A percentile compares a stretch with the other conserved stretches of the same genome.
These are phyloP conservation scores for Neonothopanus nambi DNA, from an alignment of 1,284 basidiomycete genomes.

Conservation along the genomic window DNA sequence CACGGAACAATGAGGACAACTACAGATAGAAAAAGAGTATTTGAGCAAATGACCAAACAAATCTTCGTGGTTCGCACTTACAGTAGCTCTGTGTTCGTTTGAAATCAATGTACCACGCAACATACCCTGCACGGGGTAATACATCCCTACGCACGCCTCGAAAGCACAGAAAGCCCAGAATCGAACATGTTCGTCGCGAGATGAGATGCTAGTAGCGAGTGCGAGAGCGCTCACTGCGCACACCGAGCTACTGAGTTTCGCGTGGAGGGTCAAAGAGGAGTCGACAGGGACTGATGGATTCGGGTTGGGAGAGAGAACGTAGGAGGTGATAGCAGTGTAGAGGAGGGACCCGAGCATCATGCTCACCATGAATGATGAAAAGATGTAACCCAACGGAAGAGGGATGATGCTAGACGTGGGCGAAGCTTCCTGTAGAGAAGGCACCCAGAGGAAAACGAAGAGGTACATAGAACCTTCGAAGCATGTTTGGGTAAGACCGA, in stretches of 20 bases:
- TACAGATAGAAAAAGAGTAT: conserved; percentile 26
- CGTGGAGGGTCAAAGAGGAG: conserved; percentile 53
- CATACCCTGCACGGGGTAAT: conserved; percentile 79
- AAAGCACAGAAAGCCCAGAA: conserved; percentile 77
- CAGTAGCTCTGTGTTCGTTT: conserved; percentile 73
- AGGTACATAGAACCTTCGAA: conserved; percentile 83
- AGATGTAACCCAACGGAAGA: conserved; percentile 74
- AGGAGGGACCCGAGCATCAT: conserved; percentile 78
- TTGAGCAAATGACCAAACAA: conserved; percentile 2
- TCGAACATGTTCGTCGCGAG: conserved; percentile 46
- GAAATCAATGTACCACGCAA: conserved; percentile 66
- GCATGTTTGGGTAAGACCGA: conserved; percentile 74
- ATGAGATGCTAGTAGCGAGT: conserved; percentile 53
- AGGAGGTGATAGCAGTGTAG: conserved; percentile 56
- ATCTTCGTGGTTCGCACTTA: conserved; percentile 33
- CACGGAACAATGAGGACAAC: conserved; percentile 72
- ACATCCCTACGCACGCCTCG: conserved; percentile 76
- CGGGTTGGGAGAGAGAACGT: conserved; percentile 31
- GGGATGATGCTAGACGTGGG: conserved; percentile 26
- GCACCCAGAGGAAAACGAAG: conserved; percentile 82
- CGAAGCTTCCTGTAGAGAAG: conserved; percentile 65
- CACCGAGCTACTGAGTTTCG: conserved; percentile 64
- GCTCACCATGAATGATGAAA: conserved; percentile 75
- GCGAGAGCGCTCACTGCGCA: conserved; percentile 61
- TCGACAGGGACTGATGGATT: conserved; percentile 23